Evolutionary conservation across 2,329 filamentous ascomycete genomes (phyloP).

Genomic region (Neofusicoccum cordaticola): DNA sequence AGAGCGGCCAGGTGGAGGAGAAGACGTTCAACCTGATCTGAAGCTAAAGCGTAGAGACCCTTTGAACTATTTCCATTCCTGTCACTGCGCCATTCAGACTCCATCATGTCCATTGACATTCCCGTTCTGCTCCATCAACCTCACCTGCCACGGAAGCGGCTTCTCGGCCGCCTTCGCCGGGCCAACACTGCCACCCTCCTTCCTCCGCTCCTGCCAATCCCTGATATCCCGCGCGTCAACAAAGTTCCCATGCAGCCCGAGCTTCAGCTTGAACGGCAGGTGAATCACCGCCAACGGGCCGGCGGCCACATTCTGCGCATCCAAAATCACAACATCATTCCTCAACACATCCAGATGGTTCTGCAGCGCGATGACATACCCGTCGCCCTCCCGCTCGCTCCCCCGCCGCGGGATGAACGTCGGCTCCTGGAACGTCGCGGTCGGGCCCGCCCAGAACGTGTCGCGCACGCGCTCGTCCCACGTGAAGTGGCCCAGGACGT

Average conservation of each 20-base stretch:
- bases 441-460: conserved; percentile 36
- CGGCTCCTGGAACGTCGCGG: conserved; percentile 52
- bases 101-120: background rate
- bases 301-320: conserved; percentile 38
- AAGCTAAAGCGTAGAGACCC: no score
- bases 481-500: conserved; percentile 32
- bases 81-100: no score
- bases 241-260: conserved; percentile 35
- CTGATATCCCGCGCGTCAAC: conserved; percentile 31
- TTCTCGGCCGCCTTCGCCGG: conserved; percentile 25
- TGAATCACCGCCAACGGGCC: conserved; percentile 41
- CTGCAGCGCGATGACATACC: conserved; percentile 48
- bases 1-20: background rate
- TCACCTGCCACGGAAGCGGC: conserved; percentile 31
- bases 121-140: conserved; percentile 23
- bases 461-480: conserved; percentile 32
- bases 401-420: conserved; percentile 49
- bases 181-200: conserved; percentile 27
- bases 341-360: conserved; percentile 41
- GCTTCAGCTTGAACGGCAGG: conserved; percentile 36
- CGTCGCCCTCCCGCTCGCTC: conserved; percentile 48
- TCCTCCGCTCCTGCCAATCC: conserved; percentile 30
- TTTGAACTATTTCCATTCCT: no score
- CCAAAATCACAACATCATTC: conserved; percentile 43
- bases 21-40: background rate